These are phyloP conservation scores for Theobroma grandiflorum DNA, from an alignment of 441 rosid species.

Conservation along the genomic window DNA sequence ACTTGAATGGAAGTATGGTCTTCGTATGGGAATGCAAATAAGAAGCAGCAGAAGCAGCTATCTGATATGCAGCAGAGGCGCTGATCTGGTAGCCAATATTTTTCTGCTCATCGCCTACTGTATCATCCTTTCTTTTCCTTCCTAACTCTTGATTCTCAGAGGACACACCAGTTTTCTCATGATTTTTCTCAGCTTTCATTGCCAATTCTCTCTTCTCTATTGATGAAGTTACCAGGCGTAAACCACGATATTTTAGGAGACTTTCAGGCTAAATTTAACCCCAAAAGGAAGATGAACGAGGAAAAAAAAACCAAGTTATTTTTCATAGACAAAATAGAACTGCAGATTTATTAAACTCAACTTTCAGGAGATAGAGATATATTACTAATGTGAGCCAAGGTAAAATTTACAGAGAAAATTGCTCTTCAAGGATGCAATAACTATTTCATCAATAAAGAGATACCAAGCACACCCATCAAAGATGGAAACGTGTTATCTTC, in stretches of 20 bases:
- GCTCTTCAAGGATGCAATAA: not conserved
- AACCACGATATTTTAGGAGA: constrained; percentile 66
- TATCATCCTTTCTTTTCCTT: constrained; percentile 34
- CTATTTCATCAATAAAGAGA: not conserved
- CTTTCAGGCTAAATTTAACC: constrained; percentile 61
- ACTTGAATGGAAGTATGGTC: constrained; percentile 71
- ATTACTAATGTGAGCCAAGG: not conserved
- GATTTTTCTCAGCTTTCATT: constrained; percentile 49
- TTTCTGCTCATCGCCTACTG: constrained; percentile 48
- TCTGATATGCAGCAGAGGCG: constrained; percentile 76
- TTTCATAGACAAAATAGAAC: not conserved
- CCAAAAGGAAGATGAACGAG: constrained; percentile 1
- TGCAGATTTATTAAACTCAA: not conserved
- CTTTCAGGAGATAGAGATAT: not conserved
- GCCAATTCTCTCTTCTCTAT: constrained; percentile 67
- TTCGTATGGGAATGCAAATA: constrained; percentile 79
- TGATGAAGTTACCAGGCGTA: constrained; percentile 80
- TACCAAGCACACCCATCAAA: not conserved
- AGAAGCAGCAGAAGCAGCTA: constrained; percentile 92
- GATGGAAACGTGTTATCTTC: not conserved
- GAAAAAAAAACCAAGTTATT: constrained; percentile 18
- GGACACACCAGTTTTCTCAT: constrained; percentile 45
- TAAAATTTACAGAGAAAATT: not conserved
- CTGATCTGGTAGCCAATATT: constrained; percentile 49
- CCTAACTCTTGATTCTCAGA: constrained; percentile 49